Percentiles rank a stretch among this genome's conserved stretches.
These are phyloP conservation scores for Flaveria floridana DNA, from an alignment of 140 eudicot genomes.

Conservation along the genomic window DNA sequence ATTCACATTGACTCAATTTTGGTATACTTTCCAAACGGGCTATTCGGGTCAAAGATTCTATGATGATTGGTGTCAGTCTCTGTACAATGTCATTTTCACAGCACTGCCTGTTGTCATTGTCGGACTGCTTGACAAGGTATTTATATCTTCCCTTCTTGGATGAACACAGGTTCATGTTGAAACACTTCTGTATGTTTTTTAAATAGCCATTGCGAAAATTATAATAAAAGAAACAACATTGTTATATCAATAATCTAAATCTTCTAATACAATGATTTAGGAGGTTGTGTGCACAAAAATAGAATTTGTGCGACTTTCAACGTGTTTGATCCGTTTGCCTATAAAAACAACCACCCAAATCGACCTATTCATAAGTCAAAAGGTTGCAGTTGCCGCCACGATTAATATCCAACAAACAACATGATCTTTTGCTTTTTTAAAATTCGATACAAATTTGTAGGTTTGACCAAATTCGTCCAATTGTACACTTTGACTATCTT, in stretches of 20 bases:
- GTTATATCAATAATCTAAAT: background rate
- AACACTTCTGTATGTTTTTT: background rate
- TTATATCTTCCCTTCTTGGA: background rate
- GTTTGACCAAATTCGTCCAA: background rate
- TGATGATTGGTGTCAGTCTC: constrained; percentile 96
- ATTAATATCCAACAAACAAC: background rate
- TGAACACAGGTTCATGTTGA: background rate
- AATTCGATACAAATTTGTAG: constrained; percentile 3
- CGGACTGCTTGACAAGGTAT: constrained; percentile 93
- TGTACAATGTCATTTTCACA: constrained; percentile 88
- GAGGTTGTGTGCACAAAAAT: background rate
- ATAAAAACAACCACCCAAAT: background rate
- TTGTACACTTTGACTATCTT: constrained; percentile 8
- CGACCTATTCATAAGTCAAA: background rate
- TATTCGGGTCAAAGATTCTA: constrained; percentile 94
- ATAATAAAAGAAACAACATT: background rate
- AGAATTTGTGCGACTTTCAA: background rate
- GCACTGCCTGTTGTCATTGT: constrained; percentile 81
- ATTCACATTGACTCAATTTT: constrained; percentile 90
- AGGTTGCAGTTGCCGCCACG: background rate
- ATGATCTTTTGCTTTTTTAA: background rate
- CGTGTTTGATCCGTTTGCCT: no score
- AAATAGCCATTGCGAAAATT: background rate
- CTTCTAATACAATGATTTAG: background rate
- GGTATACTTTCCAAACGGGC: constrained; percentile 93